A percentile compares a stretch with the other conserved stretches of the same genome.
Evolutionary conservation across 2,329 filamentous ascomycete genomes (phyloP).

Genomic region (Monilinia laxa): DNA sequence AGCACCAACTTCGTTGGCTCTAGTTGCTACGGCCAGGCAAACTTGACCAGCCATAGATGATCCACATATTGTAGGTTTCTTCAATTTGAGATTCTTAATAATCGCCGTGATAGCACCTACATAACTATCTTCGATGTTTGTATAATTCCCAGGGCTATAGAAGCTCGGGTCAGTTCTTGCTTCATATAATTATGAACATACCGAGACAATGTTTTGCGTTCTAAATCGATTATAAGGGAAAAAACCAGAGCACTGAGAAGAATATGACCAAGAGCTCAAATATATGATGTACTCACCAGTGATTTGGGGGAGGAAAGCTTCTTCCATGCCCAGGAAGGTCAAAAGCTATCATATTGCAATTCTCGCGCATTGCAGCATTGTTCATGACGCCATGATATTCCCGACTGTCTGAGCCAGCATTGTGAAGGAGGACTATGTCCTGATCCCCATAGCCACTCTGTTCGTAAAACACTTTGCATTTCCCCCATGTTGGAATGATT

Average conservation of each 20-base stretch:
- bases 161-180: neutral
- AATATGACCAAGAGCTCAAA: neutral
- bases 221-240: neutral
- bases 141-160: slow-evolving; percentile 9
- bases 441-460: slow-evolving; percentile 48
- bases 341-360: slow-evolving; percentile 50
- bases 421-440: slow-evolving; percentile 48
- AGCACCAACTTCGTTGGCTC: slow-evolving; percentile 48
- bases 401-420: slow-evolving; percentile 48
- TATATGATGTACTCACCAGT: slow-evolving; percentile 25
- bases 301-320: slow-evolving; percentile 47
- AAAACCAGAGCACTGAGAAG: too few species aligned
- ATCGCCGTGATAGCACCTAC: slow-evolving; percentile 32
- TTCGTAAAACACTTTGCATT: slow-evolving; percentile 52
- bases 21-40: slow-evolving; percentile 48
- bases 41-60: slow-evolving; percentile 53
- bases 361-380: slow-evolving; percentile 47
- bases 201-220: neutral
- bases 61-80: slow-evolving; percentile 50
- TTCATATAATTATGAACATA: neutral
- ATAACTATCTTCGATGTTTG: slow-evolving; percentile 9
- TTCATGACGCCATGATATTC: slow-evolving; percentile 56
- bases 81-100: slow-evolving; percentile 46
- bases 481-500: slow-evolving; percentile 48
- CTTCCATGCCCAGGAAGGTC: slow-evolving; percentile 51